Conservation (phyloP, 345 rosid species). For the Clausena lansium region DNA sequence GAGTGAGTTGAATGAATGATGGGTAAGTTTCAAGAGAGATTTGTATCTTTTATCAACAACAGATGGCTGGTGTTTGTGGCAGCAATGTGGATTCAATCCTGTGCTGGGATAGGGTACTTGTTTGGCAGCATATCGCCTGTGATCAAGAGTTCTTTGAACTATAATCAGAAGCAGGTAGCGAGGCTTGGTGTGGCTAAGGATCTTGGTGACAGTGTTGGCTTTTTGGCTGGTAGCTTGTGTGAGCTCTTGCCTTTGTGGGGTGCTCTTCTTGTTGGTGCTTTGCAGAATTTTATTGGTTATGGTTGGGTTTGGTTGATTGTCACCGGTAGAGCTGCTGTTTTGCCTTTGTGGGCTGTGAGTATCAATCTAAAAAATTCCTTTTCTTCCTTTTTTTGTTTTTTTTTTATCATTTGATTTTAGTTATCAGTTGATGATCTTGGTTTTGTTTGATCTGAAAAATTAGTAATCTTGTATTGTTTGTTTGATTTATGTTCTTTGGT, state of each 20-base stretch:
- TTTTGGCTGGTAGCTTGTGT: conserved; percentile 81
- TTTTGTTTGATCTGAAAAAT: not conserved
- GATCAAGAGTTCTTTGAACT: conserved; percentile 78
- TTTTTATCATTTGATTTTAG: not conserved
- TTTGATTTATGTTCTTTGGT: not conserved
- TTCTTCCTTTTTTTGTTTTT: not conserved
- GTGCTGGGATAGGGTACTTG: conserved; percentile 91
- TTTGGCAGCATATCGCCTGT: conserved; percentile 98
- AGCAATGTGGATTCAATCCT: conserved; percentile 98
- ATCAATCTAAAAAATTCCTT: not conserved
- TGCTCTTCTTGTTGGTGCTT: conserved; percentile 81
- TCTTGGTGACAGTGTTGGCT: conserved; percentile 96
- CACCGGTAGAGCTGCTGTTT: conserved; percentile 64
- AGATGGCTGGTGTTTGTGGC: conserved; percentile 98
- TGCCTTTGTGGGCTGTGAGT: conserved; percentile 98
- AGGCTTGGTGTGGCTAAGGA: conserved; percentile 94
- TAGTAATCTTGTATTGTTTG: not conserved
- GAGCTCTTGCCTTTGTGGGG: conserved; percentile 97
- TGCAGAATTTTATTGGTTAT: conserved; percentile 86
- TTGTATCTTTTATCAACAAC: conserved; percentile 54
- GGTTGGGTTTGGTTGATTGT: conserved; percentile 97
- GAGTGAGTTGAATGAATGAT: conserved; percentile 15
- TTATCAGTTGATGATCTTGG: conserved; percentile 7
- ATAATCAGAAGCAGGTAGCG: conserved; percentile 82
- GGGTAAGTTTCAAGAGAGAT: conserved; percentile 50